Evolutionary conservation across 768 basidiomycete genomes (phyloP), one percentile per base, ranked within the genome.

Genomic region (Suillus weaverae): DNA sequence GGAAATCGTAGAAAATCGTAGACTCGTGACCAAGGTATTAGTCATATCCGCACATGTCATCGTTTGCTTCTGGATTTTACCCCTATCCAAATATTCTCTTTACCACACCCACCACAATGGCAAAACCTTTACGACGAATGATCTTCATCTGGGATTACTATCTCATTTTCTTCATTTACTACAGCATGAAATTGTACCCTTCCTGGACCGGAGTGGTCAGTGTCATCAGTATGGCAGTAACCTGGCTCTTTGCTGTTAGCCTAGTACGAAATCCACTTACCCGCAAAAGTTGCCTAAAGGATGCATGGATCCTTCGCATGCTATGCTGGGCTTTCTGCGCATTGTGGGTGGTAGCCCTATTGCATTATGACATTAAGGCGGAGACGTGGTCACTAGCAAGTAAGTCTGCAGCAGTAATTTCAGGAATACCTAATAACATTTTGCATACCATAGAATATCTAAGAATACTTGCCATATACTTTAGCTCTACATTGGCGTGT

Each of bases 331-430:
- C 0, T 4, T 46, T 46, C n/a, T n/a, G 44, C 5, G 18, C 4
- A 41, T 41, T 41, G 39, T 43, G 43, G 18, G 6, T 43, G 18
- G 20, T 20, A 43, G 20, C 18, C 18, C 18, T 41, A 11, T 5
- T 0, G 4, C 26, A 26, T 26, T 26, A 43, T 20, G 18, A 5
- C 10, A 1, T 0, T 13, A 5, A 6, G n/a, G 0, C 2, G 44
- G 5, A 3, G 44, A 46, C 11, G 7, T n/a, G n/a, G n/a, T 9
- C n/a, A 22, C 11, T n/a, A 11, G 5, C n/a, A 48, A 22, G 22
- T 48, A 46, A 44, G n/a, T 20, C n/a, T 5, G 20, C 43, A 44
- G 4, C 10, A 48, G 22, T n/a, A 14, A 3, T 8, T 48, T 7
- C 46, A 48, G 22, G 13, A 48, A 26, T 5, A 2, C n/a, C 10